Base-by-base conservation (phyloP, 2,329 filamentous ascomycete genomes). In the Phyllosticta citriasiana region DNA sequence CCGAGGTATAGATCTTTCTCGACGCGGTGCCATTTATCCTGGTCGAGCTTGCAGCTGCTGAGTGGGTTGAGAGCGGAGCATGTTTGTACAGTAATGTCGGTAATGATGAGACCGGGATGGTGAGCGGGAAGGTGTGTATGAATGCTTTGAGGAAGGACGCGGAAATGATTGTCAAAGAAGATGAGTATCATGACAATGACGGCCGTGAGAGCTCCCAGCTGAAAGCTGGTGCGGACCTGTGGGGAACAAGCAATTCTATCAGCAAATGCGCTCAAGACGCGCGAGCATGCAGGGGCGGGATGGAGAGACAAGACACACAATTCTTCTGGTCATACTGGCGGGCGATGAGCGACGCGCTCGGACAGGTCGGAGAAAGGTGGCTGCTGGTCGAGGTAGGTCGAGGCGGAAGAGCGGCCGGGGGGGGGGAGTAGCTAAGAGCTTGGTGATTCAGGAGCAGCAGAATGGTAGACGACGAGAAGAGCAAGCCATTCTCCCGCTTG, bases 1-100 rank as follows among this genome's bases (percentile, higher is more conserved):
- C 84, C 84, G 19, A 97, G 82, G 71, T 91, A 94, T 0, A 97
- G 81, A 70, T 97, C 91, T 76, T 96, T 97, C 66, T 96, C 88
- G 64, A 97, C 79, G 56, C 89, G 87, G 67, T 90, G 86, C 92
- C 92, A 97, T 64, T 83, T 78, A 53, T 84, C 77, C 47, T 80
- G 74, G 69, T 94, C 87, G 64, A 94, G 82, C 64, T 85, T 85
- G 77, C 90, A 96, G 53, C 82, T 87, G 3, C 88, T 87, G 62
- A 93, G 87, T 9, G 77, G 78, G 57, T 92, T 94, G 58, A 94
- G 68, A 12, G 81, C 81, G 8, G 88, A 90, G 76, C 92, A 97
- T 57, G 82, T 87, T 19, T 84, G 82, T 65, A 96, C 81, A 35
- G 86, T 89, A 63, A 96, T 81, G 76, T 97, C 92, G 70, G 90